Base-by-base conservation (phyloP, 331 rosid genomes). In the Pyracantha coccinea region DNA sequence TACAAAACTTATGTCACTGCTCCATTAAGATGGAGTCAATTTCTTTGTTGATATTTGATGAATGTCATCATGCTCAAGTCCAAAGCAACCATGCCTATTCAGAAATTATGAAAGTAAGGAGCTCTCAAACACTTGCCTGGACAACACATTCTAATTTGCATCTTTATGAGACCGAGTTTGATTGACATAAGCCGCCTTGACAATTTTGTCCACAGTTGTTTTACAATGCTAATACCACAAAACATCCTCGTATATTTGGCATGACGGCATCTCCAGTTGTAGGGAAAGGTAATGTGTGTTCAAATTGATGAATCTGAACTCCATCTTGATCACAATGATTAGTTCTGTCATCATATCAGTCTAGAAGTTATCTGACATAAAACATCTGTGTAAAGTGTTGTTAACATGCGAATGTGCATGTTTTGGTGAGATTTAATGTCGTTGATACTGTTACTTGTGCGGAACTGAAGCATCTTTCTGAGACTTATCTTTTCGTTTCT, bases 191-290 rank as follows among this genome's bases (percentile, higher is more conserved):
- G 64, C 75, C 35, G 76, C 61, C 63, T 80, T 78, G 50, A 66
- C 61, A 74, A 81, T 72, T 72, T 35, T 35, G 54, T 72, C 27
- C 65, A 41, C 80, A 94, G 99, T 79, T 75, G 35, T 94, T 86
- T 79, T 87, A 89, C 75, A 74, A 82, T 73, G 29, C 57, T 19
- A 72, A 78, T 70, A 79, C 50, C 35, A 29, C 69, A 53, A 94
- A 90, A 74, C 80, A 68, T 69, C 99, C 99, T 53, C 92, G 99
- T 61, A 85, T 94, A 81, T 94, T 94, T 82, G 97, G 99, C 86
- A 94, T 94, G 99, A 94, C 99, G 44, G 99, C 99, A 44, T 94
- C 97, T 81, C 99, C 97, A 45, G 87, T 94, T 81, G 90, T 92
- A n/a, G 97, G 99, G 72, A 94, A 90, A 90, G 96, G 99, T 94